Evolutionary conservation across 306 rosid species (phyloP), one percentile per base, ranked within the genome.

Genomic region (Pyrus bretschneideri): DNA sequence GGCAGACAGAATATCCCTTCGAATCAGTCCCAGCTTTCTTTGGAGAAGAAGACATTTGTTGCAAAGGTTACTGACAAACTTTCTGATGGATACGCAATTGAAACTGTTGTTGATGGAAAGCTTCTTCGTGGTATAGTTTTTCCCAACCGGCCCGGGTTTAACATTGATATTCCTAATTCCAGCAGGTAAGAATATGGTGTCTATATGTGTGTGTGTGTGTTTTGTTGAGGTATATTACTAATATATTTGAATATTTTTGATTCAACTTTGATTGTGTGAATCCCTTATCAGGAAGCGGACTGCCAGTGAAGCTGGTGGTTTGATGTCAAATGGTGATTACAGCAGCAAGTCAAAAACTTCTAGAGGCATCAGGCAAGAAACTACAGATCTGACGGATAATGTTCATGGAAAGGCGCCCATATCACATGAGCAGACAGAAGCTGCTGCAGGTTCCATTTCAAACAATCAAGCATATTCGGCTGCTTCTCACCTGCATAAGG

Each of bases 61-160:
- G 97, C 97, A 80, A 89, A 77, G 84, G 88, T 95, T 76, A 87
- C 89, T 42, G 89, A 88, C 81, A 88, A 76, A 85, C 85, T 80
- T 76, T 57, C 83, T 5, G 86, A 79, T 67, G 98, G 98, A 72
- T 90, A 80, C 70, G 63, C 87, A 23, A 86, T 95, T 52, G 99
- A 95, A 89, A 92, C 99, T 64, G 82, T 87, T 67, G 88, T 95
- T 44, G 98, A 95, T 73, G 99, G 99, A 81, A 95, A 86, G 91
- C 97, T 88, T 76, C 91, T 95, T 72, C 92, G 85, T 19, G 99
- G 99, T 79, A 22, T 95, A 65, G 76, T 95, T 77, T 89, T 95
- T 81, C 55, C 87, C 76, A 88, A 82, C 90, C 86, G 85, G 76
- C 82, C 90, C 73, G 85, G 70, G 55, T 0, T 51, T 51, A 82